Evolutionary conservation across 2,329 filamentous ascomycete species (phyloP).

Genomic region (Fusarium bactridioides): DNA sequence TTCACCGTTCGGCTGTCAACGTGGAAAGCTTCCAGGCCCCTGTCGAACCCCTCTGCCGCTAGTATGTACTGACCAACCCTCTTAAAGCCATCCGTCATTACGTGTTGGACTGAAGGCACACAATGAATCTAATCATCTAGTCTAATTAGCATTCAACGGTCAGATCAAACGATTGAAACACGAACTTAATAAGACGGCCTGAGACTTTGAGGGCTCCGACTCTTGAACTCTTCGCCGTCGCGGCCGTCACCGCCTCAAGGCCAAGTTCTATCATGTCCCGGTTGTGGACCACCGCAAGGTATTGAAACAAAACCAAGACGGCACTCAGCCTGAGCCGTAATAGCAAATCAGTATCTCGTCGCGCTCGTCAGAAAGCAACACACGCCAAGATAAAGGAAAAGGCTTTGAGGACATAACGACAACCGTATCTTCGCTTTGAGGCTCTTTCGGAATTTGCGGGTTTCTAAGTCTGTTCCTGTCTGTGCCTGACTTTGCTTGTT

Average conservation of each 20-base stretch:
- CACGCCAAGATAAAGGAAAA: not conserved
- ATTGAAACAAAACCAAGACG: conserved; percentile 11
- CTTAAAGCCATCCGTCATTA: not conserved
- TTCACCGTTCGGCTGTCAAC: not conserved
- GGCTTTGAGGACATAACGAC: not conserved
- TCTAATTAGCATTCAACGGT: not conserved
- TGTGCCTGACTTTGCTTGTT: conserved; percentile 27
- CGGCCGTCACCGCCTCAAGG: conserved; percentile 18
- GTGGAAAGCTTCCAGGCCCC: not conserved
- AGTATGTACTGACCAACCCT: not conserved
- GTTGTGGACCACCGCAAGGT: not conserved
- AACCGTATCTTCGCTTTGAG: not conserved
- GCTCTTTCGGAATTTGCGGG: conserved; percentile 9
- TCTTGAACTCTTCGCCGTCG: not conserved
- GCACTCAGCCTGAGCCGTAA: not conserved
- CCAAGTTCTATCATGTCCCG: not conserved
- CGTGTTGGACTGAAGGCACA: not conserved
- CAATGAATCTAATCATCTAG: not conserved
- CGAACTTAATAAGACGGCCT: conserved; percentile 4
- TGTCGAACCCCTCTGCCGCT: not conserved
- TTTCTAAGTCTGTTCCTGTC: conserved; percentile 11
- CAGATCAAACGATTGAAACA: not conserved
- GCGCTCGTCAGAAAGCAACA: not conserved
- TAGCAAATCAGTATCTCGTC: not conserved
- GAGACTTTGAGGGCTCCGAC: conserved; percentile 7